Conservation (phyloP, 768 basidiomycete species). For the Agaricus bisporus region DNA sequence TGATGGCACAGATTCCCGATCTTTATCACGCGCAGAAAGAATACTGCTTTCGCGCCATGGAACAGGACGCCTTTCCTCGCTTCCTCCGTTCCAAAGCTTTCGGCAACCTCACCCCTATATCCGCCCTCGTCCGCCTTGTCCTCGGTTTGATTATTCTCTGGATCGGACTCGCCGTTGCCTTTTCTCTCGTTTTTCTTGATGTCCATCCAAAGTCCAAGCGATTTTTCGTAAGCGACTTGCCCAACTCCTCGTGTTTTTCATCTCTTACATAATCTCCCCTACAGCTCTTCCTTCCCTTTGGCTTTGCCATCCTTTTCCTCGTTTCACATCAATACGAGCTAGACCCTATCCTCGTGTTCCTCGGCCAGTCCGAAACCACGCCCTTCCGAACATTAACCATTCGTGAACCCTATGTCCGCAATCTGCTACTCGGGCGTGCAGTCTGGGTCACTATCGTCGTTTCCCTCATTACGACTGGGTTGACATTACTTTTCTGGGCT, state of each 20-base stretch:
- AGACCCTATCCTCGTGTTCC: conserved; percentile 91
- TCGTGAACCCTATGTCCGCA: conserved; percentile 90
- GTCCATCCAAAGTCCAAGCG: conserved; percentile 87
- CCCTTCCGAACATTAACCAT: conserved; percentile 93
- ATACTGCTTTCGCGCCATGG: conserved; percentile 94
- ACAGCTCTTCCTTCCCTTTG: conserved; percentile 93
- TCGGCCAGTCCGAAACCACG: conserved; percentile 92
- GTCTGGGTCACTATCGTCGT: conserved; percentile 87
- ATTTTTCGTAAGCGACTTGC: conserved; percentile 75
- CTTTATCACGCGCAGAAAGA: conserved; percentile 98
- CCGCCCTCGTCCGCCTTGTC: conserved; percentile 80
- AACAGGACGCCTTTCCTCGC: conserved; percentile 89
- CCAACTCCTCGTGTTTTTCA: conserved; percentile 1
- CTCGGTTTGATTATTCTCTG: conserved; percentile 82
- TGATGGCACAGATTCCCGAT: conserved; percentile 90
- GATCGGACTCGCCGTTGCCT: conserved; percentile 90
- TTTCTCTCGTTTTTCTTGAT: conserved; percentile 91
- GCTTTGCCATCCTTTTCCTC: conserved; percentile 83
- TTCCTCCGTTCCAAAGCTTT: conserved; percentile 98
- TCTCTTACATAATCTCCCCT: conserved; percentile 7
- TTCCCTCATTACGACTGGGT: conserved; percentile 63
- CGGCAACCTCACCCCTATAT: conserved; percentile 91
- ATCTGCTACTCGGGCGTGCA: conserved; percentile 82
- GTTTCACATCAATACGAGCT: conserved; percentile 96
- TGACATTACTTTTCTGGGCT: conserved; percentile 92